A percentile compares a stretch with the other conserved stretches of the same genome.
phyloP scores from a whole-genome alignment of 164 flowering plant genomes.

The Annona cherimola region DNA sequence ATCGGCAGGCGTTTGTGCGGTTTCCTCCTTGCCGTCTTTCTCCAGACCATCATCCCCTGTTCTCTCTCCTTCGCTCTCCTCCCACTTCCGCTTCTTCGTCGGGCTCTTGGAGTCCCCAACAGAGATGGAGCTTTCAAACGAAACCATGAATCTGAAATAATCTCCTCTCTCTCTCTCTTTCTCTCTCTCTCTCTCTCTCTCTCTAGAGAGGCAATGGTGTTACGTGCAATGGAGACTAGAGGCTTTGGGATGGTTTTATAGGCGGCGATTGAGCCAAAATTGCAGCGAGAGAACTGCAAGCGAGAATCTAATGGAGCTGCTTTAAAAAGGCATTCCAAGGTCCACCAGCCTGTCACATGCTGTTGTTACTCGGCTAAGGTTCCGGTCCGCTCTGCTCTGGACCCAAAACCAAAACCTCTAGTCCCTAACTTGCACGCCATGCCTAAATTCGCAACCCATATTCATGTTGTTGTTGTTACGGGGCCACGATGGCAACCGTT shows the following conservation, averaged over 20 bases:
- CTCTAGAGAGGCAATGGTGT: slow-evolving; percentile 5
- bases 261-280: slow-evolving; percentile 12
- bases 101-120: slow-evolving; percentile 14
- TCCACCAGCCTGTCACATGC: slow-evolving; percentile 25
- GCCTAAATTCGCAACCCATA: background rate
- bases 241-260: slow-evolving; percentile 28
- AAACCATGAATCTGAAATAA: slow-evolving; percentile 39
- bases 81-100: slow-evolving; percentile 59
- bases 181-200: slow-evolving; percentile 8
- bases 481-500: background rate
- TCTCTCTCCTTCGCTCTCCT: slow-evolving; percentile 12
- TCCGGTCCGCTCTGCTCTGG: background rate
- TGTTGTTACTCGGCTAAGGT: background rate
- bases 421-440: background rate
- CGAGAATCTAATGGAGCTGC: slow-evolving; percentile 32
- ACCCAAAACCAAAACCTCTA: background rate
- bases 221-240: slow-evolving; percentile 10
- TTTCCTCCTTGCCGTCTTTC: slow-evolving; percentile 13
- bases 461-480: background rate
- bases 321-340: slow-evolving; percentile 33
- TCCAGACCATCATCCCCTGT: slow-evolving; percentile 6
- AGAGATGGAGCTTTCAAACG: slow-evolving; percentile 35
- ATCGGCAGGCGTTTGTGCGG: slow-evolving; percentile 12
- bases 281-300: slow-evolving; percentile 17
- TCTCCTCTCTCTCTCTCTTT: background rate